Evolutionary conservation across 2,329 filamentous ascomycete genomes (phyloP), one percentile per base, ranked within the genome.

Genomic region (Paraphoma chrysanthemicola): DNA sequence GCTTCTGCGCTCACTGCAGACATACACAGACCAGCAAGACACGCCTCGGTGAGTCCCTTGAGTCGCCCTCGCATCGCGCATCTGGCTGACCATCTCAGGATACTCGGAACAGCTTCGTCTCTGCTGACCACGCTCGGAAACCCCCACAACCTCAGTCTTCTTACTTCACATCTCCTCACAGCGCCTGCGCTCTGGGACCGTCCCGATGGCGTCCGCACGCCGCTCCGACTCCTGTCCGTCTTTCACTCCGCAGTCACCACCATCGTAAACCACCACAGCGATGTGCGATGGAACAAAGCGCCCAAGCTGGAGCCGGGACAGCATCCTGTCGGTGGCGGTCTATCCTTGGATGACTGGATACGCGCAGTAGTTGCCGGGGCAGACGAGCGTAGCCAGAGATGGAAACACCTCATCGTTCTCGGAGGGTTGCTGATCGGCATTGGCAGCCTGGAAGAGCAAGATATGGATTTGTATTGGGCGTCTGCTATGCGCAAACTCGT

Each of bases 341-440:
- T 86, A 6, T 74, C 81, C 5, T 76, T 82, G 14, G 82, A 85
- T 45, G 83, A 83, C 46, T 88, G 86, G 87, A 77, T 85, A 23
- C 82, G 81, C 60, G 85, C 86, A 1, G 79, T 87, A 2, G 81
- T 86, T 2, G 81, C 80, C 41, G 86, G 86, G 8, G 86, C 86
- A 14, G 84, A 88, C 68, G 86, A 85, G 44, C 83, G 81, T 65
- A 88, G 81, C 30, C 85, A 82, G 16, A 82, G 91, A 69, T 97
- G 92, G 92, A 89, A 92, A 74, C 93, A 97, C 75, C 77, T 93
- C 30, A 81, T 97, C n/a, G 84, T 93, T 5, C 84, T 97, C 8
- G 88, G 88, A 0, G 93, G 92, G 3, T 80, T 96, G 18, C 77
- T 97, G 55, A 84, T 94, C 71, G 92, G 91, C 8, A 89, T 93